phyloP scores from a whole-genome alignment of 2,329 filamentous ascomycete species.

The Aspergillus glaucus region DNA sequence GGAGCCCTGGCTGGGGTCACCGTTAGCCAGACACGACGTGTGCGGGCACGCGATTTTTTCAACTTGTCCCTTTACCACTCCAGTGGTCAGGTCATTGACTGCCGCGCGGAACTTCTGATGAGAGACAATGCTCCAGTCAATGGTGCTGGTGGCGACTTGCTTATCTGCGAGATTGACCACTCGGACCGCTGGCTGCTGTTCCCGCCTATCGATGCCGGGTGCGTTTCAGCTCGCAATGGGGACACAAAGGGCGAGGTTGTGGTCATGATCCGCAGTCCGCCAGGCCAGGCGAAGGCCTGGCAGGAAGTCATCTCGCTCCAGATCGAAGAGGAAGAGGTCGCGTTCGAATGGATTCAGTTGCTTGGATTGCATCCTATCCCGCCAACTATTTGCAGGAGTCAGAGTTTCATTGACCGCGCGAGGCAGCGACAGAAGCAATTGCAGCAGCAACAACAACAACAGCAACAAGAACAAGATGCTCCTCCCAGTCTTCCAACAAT shows the following conservation, averaged over 20 bases:
- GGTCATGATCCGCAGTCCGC: constrained; percentile 75
- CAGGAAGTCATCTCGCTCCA: constrained; percentile 74
- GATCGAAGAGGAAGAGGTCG: constrained; percentile 69
- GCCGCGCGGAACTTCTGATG: constrained; percentile 78
- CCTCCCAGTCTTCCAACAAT: constrained; percentile 4
- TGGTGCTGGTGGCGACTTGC: constrained; percentile 69
- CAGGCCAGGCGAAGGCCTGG: constrained; percentile 62
- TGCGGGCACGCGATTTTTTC: constrained; percentile 85
- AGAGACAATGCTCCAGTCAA: constrained; percentile 69
- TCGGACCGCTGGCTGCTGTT: constrained; percentile 79
- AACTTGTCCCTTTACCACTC: constrained; percentile 79
- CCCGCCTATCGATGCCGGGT: constrained; percentile 68
- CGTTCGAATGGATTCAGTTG: constrained; percentile 81
- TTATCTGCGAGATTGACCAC: constrained; percentile 83
- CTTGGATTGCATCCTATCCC: constrained; percentile 62
- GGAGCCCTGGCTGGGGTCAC: constrained; percentile 62
- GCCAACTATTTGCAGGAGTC: constrained; percentile 50
- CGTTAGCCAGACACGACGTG: constrained; percentile 72
- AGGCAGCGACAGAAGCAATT: constrained; percentile 30
- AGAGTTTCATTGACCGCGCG: constrained; percentile 45
- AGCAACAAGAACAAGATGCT: constrained; percentile 14
- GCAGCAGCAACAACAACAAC: constrained; percentile 19
- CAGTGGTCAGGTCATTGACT: constrained; percentile 81
- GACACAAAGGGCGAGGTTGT: constrained; percentile 67
- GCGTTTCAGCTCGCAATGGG: constrained; percentile 73